Evolutionary conservation across 345 rosid species (phyloP).

Genomic region (Xanthoceras sorbifolium): DNA sequence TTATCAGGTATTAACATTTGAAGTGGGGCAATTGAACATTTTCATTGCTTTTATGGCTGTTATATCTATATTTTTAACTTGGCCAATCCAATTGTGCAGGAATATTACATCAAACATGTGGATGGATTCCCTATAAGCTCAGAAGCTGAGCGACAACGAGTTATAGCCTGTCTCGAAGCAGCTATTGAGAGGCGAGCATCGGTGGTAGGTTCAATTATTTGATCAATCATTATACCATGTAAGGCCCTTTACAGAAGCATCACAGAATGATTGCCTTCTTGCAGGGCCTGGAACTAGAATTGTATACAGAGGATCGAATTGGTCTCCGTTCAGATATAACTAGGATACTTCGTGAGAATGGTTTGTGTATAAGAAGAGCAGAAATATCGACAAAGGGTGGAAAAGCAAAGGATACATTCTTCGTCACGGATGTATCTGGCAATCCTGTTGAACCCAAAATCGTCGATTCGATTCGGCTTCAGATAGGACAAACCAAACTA

Average conservation of each 20-base stretch:
- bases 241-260: not conserved
- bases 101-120: constrained; percentile 61
- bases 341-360: constrained; percentile 56
- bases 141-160: constrained; percentile 58
- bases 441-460: constrained; percentile 49
- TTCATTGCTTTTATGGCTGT: not conserved
- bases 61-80: not conserved
- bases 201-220: constrained; percentile 28
- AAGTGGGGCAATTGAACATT: not conserved
- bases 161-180: constrained; percentile 57
- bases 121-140: constrained; percentile 62
- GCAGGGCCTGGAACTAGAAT: constrained; percentile 58
- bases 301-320: constrained; percentile 48
- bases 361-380: constrained; percentile 55
- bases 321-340: constrained; percentile 63
- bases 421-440: constrained; percentile 55
- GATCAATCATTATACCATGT: not conserved
- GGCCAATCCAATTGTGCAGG: constrained; percentile 35
- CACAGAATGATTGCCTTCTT: not conserved
- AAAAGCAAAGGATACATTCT: constrained; percentile 53
- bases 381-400: constrained; percentile 52
- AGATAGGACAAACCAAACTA: constrained; percentile 48
- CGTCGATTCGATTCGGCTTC: constrained; percentile 44
- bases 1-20: constrained; percentile 38
- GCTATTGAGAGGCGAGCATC: constrained; percentile 58